These are phyloP conservation scores for Fusarium equiseti DNA, from an alignment of 2,329 filamentous ascomycete species.

Conservation along the genomic window DNA sequence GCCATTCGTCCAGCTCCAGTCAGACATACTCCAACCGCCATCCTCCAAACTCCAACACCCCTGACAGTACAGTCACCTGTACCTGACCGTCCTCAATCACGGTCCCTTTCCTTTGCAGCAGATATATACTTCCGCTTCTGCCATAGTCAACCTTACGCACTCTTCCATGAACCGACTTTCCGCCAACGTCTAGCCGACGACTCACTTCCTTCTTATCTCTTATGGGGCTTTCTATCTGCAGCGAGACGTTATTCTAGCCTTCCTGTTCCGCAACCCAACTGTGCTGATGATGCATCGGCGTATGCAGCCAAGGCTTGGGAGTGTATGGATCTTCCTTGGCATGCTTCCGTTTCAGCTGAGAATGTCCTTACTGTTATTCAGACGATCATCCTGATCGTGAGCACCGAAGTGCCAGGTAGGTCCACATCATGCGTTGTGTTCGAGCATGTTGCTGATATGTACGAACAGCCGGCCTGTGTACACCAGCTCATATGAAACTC, in stretches of 20 bases:
- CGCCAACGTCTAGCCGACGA: not conserved
- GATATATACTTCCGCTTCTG: constrained; percentile 27
- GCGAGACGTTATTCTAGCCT: constrained; percentile 12
- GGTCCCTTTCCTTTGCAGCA: not conserved
- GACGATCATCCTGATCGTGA: constrained; percentile 25
- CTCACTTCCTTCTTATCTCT: constrained; percentile 1
- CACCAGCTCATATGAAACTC: constrained; percentile 25
- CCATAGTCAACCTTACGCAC: constrained; percentile 19
- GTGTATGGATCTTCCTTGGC: constrained; percentile 20
- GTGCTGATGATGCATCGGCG: constrained; percentile 7
- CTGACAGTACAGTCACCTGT: not conserved
- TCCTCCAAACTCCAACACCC: constrained; percentile 14
- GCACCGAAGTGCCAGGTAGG: constrained; percentile 21
- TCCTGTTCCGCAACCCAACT: not conserved
- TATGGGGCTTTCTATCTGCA: constrained; percentile 21
- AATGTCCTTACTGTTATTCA: constrained; percentile 10
- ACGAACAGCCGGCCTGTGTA: constrained; percentile 2
- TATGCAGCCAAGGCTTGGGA: constrained; percentile 23
- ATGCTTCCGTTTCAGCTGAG: not conserved
- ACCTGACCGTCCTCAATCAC: not conserved
- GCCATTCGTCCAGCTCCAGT: not conserved
- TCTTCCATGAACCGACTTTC: constrained; percentile 22
- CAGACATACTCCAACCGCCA: not conserved
- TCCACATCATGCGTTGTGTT: rapidly evolving
- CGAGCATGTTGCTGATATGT: not conserved